Base-by-base conservation (phyloP, 2,329 filamentous ascomycete genomes). In the Ophiobolus disseminans region DNA sequence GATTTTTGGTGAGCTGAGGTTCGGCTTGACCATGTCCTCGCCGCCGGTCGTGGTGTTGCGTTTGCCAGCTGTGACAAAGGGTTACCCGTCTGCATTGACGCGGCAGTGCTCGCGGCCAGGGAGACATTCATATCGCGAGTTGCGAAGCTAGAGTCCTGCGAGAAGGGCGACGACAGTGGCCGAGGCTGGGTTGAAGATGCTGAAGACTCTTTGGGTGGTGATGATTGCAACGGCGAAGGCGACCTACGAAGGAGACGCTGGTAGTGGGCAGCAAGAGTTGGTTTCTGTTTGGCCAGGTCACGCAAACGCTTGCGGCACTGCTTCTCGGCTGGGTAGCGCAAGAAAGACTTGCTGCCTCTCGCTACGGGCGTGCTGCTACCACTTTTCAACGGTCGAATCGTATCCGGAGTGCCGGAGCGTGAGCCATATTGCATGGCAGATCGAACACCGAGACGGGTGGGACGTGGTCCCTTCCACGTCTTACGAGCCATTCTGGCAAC, bases 241-340 rank as follows among this genome's bases (percentile, higher is more conserved):
- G 81, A 86, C 42, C 83, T 77, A 28, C 79, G 78, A 53, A 87
- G 75, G 58, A 87, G 76, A 50, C 85, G 79, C 63, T 86, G 82
- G 63, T 87, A 87, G 61, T 87, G 83, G 16, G 84, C 82, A 26
- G 83, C 81, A 40, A 87, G 80, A 5, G 79, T 82, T 48, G 85
- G 83, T 62, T 85, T 84, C 54, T 79, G 77, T 65, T 82, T 84
- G 67, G 83, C 86, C 13, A 87, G 70, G 39, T 81, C 74, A 55
- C 85, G 81, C 19, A 87, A 70, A 52, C 84, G 76, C 55, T 79
- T 77, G 44, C 85, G 76, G 14, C 83, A 85, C 19, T 82, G 80
- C 39, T 81, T 77, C 61, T 85, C 82, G 1, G 80, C 81, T 28
- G 84, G 83, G 79, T 82, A 87, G 28, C 74, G 62, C 20, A 74